Percentiles rank a stretch among this genome's conserved stretches.
These are phyloP conservation scores for Wickerhamomyces sp. DNA, from an alignment of 1,139 yeast species.

Conservation along the genomic window DNA sequence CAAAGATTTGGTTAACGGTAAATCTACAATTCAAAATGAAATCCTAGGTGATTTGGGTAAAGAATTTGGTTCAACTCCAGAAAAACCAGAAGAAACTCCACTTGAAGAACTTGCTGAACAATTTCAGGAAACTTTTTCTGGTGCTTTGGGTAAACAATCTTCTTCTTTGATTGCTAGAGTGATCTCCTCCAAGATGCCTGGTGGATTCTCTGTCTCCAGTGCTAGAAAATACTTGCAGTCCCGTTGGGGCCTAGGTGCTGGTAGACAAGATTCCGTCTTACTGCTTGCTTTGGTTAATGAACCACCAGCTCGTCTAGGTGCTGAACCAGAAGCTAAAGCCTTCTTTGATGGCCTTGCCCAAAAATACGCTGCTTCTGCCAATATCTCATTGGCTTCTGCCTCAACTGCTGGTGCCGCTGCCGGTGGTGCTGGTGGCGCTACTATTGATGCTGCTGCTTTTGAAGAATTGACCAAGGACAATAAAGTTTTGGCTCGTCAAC, in stretches of 20 bases:
- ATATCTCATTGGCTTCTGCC: conserved; percentile 70
- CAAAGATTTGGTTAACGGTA: conserved; percentile 96
- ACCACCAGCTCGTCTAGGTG: conserved; percentile 82
- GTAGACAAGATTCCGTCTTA: conserved; percentile 90
- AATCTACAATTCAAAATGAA: conserved; percentile 97
- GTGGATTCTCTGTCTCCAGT: conserved; percentile 89
- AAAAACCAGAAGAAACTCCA: conserved; percentile 98
- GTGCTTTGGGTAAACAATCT: conserved; percentile 90
- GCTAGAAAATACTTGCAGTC: conserved; percentile 90
- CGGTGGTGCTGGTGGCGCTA: conserved; percentile 76
- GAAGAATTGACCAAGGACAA: conserved; percentile 92
- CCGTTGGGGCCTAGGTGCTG: conserved; percentile 86
- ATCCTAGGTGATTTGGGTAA: conserved; percentile 97
- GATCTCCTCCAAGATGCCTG: conserved; percentile 97
- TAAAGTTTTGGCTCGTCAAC: conserved; percentile 87
- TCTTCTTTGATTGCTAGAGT: conserved; percentile 83
- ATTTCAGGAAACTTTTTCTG: conserved; percentile 86
- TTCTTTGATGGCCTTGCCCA: conserved; percentile 78
- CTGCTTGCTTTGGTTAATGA: conserved; percentile 81
- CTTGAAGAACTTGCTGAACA: conserved; percentile 91
- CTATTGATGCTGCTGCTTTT: conserved; percentile 91
- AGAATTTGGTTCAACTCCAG: conserved; percentile 96
- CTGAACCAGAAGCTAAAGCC: conserved; percentile 85
- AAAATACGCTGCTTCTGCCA: conserved; percentile 80
- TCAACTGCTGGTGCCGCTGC: conserved; percentile 48